Conservation (phyloP, 2,329 filamentous ascomycete genomes). For the Cladorrhinum sp. region DNA sequence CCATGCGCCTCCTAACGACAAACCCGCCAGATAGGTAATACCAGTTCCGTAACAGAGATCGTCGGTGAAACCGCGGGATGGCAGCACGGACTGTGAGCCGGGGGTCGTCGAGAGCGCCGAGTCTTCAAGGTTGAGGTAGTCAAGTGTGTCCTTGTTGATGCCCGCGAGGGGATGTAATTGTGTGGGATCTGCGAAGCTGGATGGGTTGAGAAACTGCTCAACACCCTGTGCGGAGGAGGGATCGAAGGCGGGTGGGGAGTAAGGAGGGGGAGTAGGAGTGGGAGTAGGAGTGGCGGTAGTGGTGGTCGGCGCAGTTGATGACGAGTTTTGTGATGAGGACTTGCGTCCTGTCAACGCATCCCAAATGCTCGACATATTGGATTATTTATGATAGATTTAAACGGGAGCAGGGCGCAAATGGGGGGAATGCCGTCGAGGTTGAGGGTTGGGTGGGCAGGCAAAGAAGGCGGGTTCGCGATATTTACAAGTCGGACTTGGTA, state of each 20-base stretch:
- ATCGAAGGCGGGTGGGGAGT: constrained; percentile 60
- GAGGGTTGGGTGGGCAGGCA: constrained; percentile 7
- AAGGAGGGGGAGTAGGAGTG: constrained; percentile 18
- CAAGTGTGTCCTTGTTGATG: constrained; percentile 85
- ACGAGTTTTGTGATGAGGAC: constrained; percentile 38
- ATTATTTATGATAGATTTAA: neutral
- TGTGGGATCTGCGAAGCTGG: constrained; percentile 78
- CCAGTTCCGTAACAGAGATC: constrained; percentile 98
- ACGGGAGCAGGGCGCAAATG: constrained; percentile 7
- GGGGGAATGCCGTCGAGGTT: constrained; percentile 6
- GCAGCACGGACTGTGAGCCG: constrained; percentile 80
- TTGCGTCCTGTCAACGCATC: constrained; percentile 60
- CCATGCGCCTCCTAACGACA: constrained; percentile 86
- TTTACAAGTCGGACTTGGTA: constrained; percentile 4
- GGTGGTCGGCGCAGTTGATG: constrained; percentile 45
- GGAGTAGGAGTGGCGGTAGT: constrained; percentile 30
- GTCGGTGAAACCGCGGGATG: constrained; percentile 95
- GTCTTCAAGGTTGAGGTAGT: constrained; percentile 94
- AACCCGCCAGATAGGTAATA: constrained; percentile 84
- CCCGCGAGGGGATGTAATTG: constrained; percentile 90
- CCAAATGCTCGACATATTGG: constrained; percentile 54
- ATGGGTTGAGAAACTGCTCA: constrained; percentile 77
- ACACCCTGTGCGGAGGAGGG: constrained; percentile 74
- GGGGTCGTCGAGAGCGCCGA: constrained; percentile 82
- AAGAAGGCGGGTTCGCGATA: constrained; percentile 8